Percentiles rank a stretch among this genome's conserved stretches.
Evolutionary conservation across 768 basidiomycete genomes (phyloP).

Genomic region (Multifurca ochricompacta): DNA sequence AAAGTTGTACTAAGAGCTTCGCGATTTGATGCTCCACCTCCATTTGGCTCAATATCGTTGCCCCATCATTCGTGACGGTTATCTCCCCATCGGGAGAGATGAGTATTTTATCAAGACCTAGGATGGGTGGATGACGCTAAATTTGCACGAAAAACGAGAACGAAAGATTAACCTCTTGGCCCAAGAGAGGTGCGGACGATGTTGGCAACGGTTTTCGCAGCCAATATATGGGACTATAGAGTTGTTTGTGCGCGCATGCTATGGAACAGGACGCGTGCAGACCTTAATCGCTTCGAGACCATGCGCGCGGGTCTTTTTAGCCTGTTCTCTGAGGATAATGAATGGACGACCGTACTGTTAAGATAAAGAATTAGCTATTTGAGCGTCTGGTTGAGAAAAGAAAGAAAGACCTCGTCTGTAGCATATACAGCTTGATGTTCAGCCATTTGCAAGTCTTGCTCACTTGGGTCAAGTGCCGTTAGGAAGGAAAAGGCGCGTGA

Average conservation of each 20-base stretch:
- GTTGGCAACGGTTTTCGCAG: conserved; percentile 87
- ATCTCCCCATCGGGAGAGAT: conserved; percentile 98
- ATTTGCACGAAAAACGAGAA: background rate
- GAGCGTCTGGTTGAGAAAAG: background rate
- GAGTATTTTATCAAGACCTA: conserved; percentile 91
- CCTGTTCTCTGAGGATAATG: conserved; percentile 93
- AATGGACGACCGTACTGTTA: conserved; percentile 89
- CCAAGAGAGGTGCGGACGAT: conserved; percentile 94
- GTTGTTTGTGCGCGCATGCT: conserved; percentile 3
- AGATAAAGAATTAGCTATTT: conserved; percentile 4
- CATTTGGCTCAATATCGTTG: conserved; percentile 97
- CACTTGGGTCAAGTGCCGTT: background rate
- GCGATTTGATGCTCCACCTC: conserved; percentile 99
- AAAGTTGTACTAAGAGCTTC: conserved; percentile 92
- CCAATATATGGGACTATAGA: conserved; percentile 84
- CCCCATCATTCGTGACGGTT: conserved; percentile 98
- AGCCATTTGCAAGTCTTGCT: conserved; percentile 25
- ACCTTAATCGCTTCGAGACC: conserved; percentile 96
- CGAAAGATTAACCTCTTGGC: conserved; percentile 63
- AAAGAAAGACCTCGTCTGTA: conserved; percentile 67
- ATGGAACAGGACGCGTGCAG: conserved; percentile 18
- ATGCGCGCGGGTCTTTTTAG: conserved; percentile 84
- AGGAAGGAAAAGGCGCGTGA: background rate
- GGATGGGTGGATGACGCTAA: background rate
- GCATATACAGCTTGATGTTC: conserved; percentile 70